Base-by-base conservation (phyloP, 1,139 yeast genomes). In the Suhomyces ambrosiae region DNA sequence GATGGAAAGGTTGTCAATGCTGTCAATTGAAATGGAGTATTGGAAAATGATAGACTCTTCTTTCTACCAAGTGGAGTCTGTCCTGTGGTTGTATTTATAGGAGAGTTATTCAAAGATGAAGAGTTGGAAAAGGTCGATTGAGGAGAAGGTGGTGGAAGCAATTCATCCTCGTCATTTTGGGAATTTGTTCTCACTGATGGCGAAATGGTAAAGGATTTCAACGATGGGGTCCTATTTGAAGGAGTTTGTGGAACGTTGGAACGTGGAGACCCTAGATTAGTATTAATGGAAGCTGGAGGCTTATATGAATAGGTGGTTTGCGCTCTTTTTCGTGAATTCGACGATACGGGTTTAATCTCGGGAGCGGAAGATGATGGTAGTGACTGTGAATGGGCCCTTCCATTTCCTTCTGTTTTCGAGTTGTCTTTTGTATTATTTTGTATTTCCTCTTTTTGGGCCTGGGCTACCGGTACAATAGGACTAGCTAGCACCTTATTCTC, bases 181-280 rank as follows among this genome's bases (percentile, higher is more conserved):
- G 27, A 8, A 21, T 30, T 15, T 18, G 17, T 32, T 33, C 69
- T 46, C 3, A 60, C 47, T 25, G 68, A 65, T 3, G 74, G 73
- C 4, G 73, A 66, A 5, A 68, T 67, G 3, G 72, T 65, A 22
- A 68, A 56, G 8, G 72, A 64, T 39, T 67, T 68, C 18, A 68
- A 47, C 2, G 71, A 65, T 6, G 71, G 66, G 2, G 70, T 56
- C 37, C 59, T 58, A 23, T 46, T 40, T 13, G 35, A 22, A 8
- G 47, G 46, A 8, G 48, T 44, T 16, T 38, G 45, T 9, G 48
- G 48, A 2, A 24, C 16, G 10, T 6, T 17, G 12, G 36, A 27
- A 11, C 46, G 23, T 3, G 41, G 38, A 10, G 44, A 37, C 2
- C 15, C 14, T 5, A 16, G 7, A 15, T 16, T 27, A 2, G 38